Conservation (phyloP, 805 yeast species). For the Saccharomycopsis javanensis region DNA sequence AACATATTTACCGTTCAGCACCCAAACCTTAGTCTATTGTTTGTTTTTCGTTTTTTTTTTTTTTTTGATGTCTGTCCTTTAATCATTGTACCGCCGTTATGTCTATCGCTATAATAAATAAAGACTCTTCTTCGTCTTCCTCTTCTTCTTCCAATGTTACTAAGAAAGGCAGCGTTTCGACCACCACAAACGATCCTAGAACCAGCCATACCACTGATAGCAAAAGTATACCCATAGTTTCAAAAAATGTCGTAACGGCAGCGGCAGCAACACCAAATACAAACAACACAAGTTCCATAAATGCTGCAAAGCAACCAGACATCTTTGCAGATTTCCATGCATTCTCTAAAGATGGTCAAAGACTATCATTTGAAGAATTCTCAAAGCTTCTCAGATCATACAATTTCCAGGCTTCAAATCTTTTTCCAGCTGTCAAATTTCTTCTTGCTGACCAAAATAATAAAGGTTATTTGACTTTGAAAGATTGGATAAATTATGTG, state of each 20-base stretch:
- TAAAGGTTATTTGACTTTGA: conserved; percentile 56
- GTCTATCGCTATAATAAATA: background rate
- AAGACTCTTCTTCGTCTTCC: background rate
- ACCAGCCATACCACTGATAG: background rate
- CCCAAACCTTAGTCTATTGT: too few relatives aligned
- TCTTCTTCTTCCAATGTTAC: background rate
- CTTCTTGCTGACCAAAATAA: conserved; percentile 66
- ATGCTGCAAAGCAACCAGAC: background rate
- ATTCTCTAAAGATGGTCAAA: background rate
- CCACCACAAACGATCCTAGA: background rate
- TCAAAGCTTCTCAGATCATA: background rate
- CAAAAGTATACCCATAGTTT: too few relatives aligned
- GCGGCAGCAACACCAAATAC: background rate
- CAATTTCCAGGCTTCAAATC: background rate
- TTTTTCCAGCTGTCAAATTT: conserved; percentile 28
- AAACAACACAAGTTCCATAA: background rate
- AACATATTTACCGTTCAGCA: too few relatives aligned
- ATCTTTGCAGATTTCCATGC: conserved; percentile 1
- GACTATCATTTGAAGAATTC: background rate
- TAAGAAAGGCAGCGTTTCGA: background rate
- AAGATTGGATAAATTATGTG: conserved; percentile 71
- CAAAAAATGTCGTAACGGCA: too few relatives aligned
- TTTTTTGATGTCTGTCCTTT: too few relatives aligned
- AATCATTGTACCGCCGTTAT: too few relatives aligned
- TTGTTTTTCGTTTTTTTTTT: too few relatives aligned